Evolutionary conservation across 2,329 filamentous ascomycete species (phyloP).

Genomic region (Sphaerulina populicola): DNA sequence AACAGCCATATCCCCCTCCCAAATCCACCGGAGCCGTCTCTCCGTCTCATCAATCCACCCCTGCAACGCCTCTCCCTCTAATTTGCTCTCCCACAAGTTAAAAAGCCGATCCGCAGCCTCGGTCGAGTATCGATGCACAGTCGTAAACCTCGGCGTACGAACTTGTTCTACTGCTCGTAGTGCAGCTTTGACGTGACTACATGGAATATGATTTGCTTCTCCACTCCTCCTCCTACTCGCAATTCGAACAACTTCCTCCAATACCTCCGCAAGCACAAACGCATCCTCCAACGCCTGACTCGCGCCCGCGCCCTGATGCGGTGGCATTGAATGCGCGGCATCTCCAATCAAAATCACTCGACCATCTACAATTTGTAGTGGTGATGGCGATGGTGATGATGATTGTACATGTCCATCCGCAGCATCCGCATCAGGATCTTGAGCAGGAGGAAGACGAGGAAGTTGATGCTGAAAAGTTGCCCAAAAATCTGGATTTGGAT

Average conservation of each 20-base stretch:
- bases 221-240: too few relatives aligned
- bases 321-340: constrained; percentile 57
- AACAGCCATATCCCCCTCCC: constrained; percentile 22
- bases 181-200: constrained; percentile 12
- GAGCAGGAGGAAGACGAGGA: constrained; percentile 9
- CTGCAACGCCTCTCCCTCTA: constrained; percentile 18
- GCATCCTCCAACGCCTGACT: constrained; percentile 52
- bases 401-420: too few relatives aligned
- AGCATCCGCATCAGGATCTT: too few relatives aligned
- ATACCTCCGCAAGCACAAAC: constrained; percentile 32
- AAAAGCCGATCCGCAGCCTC: constrained; percentile 17
- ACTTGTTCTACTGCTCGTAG: constrained; percentile 19
- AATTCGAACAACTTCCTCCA: too few relatives aligned
- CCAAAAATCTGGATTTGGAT: constrained; percentile 41
- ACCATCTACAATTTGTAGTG: constrained; percentile 31
- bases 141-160: constrained; percentile 15
- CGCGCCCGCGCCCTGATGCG: constrained; percentile 55
- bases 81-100: constrained; percentile 11
- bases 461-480: constrained; percentile 40
- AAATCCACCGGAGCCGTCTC: constrained; percentile 21
- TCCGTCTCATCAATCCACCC: constrained; percentile 16
- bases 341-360: constrained; percentile 55
- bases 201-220: background rate
- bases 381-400: too few relatives aligned
- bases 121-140: constrained; percentile 16